A percentile compares a stretch with the other conserved stretches of the same genome.
These are phyloP conservation scores for Ogataea saltuana DNA, from an alignment of 805 yeast genomes.

Conservation along the genomic window DNA sequence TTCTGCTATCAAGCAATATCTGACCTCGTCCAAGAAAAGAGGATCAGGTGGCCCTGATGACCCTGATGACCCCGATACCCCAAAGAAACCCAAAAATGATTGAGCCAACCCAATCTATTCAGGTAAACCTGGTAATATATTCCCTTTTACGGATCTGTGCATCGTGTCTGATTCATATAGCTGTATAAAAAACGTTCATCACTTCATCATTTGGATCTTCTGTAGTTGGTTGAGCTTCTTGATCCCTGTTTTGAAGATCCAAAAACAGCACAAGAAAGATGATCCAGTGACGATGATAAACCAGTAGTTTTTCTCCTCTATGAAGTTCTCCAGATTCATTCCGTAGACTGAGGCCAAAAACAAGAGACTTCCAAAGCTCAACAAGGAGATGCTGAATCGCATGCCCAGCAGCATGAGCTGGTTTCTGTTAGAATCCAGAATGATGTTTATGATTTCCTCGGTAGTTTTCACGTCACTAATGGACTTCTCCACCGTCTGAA, in stretches of 20 bases:
- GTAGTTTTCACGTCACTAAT: slow-evolving; percentile 86
- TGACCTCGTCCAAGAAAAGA: slow-evolving; percentile 18
- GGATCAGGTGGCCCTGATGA: slow-evolving; percentile 12
- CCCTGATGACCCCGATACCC: neutral
- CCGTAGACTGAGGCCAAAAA: slow-evolving; percentile 89
- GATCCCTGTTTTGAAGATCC: slow-evolving; percentile 55
- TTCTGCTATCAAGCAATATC: slow-evolving; percentile 21
- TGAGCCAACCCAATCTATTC: no score
- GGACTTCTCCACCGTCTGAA: slow-evolving; percentile 79
- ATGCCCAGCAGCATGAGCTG: slow-evolving; percentile 87
- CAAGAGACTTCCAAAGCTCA: slow-evolving; percentile 79
- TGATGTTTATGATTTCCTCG: slow-evolving; percentile 91
- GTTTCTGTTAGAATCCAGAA: slow-evolving; percentile 91
- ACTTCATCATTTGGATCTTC: slow-evolving; percentile 49
- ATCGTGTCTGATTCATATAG: neutral
- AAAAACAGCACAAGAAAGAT: slow-evolving; percentile 39
- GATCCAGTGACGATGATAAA: slow-evolving; percentile 53
- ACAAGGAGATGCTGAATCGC: slow-evolving; percentile 76
- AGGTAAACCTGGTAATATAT: no score
- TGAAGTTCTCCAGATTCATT: slow-evolving; percentile 90
- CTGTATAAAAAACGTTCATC: neutral
- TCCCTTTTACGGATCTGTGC: neutral
- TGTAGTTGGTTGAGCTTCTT: slow-evolving; percentile 64
- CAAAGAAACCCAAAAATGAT: slow-evolving; percentile 16
- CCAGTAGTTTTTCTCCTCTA: slow-evolving; percentile 80